A percentile compares a stretch with the other conserved stretches of the same genome.
Conservation (phyloP, 495 filamentous ascomycete species). For the Penicillium bialowiezense region DNA sequence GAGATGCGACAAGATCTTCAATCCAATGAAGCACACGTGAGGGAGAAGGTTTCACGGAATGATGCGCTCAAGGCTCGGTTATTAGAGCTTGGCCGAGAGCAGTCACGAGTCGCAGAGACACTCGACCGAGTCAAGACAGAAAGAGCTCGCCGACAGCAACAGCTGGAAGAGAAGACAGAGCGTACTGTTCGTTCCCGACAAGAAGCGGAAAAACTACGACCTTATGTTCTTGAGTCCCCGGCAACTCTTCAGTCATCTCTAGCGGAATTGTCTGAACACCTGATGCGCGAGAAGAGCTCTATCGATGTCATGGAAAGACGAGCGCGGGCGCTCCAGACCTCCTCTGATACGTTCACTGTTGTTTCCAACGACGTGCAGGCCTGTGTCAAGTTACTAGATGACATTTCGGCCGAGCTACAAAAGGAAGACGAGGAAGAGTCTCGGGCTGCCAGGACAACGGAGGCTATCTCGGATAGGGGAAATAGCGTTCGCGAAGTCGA, state of each 20-base stretch:
- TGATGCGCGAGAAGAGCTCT: conserved; percentile 71
- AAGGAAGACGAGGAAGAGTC: conserved; percentile 88
- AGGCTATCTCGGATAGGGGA: conserved; percentile 80
- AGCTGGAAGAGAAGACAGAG: conserved; percentile 79
- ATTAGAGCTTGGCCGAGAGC: conserved; percentile 69
- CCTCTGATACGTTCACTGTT: conserved; percentile 80
- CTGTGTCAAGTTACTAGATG: conserved; percentile 84
- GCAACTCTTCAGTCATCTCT: conserved; percentile 77
- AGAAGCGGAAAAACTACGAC: conserved; percentile 82
- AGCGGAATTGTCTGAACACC: conserved; percentile 71
- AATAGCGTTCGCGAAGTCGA: conserved; percentile 91
- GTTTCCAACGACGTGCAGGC: conserved; percentile 79
- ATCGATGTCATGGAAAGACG: conserved; percentile 86
- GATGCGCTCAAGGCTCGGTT: conserved; percentile 79
- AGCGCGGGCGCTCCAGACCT: conserved; percentile 85
- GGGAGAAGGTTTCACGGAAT: conserved; percentile 78
- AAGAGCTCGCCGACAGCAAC: conserved; percentile 64
- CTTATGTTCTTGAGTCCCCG: conserved; percentile 87
- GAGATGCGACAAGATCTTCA: conserved; percentile 75
- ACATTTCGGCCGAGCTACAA: conserved; percentile 74
- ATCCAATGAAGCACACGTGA: conserved; percentile 72
- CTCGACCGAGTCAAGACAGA: conserved; percentile 72
- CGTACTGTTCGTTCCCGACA: conserved; percentile 55
- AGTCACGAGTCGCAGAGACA: conserved; percentile 74
- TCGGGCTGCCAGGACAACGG: conserved; percentile 74